phyloP scores from a whole-genome alignment of 2,329 filamentous ascomycete species.

The Colletotrichum salicis region DNA sequence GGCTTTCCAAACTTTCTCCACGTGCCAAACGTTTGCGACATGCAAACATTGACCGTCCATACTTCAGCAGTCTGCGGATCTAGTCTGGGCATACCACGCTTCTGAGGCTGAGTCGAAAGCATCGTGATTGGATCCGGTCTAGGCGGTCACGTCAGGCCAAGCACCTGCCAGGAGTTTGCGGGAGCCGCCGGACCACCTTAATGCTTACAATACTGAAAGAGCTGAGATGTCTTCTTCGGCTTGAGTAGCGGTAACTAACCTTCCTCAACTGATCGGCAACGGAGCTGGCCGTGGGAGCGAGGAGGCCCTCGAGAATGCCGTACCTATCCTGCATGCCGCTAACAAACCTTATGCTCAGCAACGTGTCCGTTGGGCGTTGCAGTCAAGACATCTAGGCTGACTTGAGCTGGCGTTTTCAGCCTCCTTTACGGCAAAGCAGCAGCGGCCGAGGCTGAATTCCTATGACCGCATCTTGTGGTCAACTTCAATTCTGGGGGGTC shows the following conservation, averaged over 20 bases:
- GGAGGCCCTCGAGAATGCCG: background rate
- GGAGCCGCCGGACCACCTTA: background rate
- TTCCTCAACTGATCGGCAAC: background rate
- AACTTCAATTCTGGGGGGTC: background rate
- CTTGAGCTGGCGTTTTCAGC: background rate
- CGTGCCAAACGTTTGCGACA: background rate
- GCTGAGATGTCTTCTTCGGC: background rate
- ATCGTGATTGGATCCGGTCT: background rate
- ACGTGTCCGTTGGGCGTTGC: background rate
- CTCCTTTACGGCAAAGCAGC: background rate
- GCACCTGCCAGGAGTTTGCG: background rate
- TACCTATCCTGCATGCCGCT: background rate
- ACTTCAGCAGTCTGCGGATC: background rate
- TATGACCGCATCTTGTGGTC: background rate
- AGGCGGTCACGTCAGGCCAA: background rate
- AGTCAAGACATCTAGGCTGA: background rate
- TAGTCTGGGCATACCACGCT: background rate
- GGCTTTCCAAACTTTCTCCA: background rate
- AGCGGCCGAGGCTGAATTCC: background rate
- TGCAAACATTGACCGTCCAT: background rate
- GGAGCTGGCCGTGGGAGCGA: background rate
- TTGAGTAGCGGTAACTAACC: background rate
- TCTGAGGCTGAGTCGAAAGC: background rate
- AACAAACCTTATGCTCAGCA: background rate
- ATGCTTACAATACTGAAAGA: background rate